phyloP scores from a whole-genome alignment of 805 yeast genomes.

The Sugiyamaella lignohabitans region DNA sequence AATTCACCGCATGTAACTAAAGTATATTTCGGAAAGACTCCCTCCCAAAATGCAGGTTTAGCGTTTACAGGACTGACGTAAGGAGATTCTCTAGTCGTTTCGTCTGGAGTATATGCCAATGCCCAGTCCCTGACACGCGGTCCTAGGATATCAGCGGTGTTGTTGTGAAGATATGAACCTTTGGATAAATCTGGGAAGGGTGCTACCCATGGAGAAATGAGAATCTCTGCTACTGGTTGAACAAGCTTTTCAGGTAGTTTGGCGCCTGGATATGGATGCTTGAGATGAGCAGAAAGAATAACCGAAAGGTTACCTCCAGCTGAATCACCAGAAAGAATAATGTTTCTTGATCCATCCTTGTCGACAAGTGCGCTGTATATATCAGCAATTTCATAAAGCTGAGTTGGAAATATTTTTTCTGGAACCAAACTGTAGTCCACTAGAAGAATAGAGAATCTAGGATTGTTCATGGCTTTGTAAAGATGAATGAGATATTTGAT shows the following conservation, averaged over 20 bases:
- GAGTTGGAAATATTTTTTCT: slow-evolving; percentile 11
- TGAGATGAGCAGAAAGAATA: slow-evolving; percentile 8
- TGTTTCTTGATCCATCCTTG: slow-evolving; percentile 10
- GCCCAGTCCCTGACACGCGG: slow-evolving; percentile 10
- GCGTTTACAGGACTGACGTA: slow-evolving; percentile 13
- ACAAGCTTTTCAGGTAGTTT: slow-evolving; percentile 1
- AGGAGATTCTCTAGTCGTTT: not conserved
- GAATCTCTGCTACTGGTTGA: slow-evolving; percentile 8
- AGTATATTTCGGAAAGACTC: slow-evolving; percentile 10
- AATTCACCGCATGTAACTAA: slow-evolving; percentile 10
- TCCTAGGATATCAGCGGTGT: slow-evolving; percentile 4
- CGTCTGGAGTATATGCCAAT: slow-evolving; percentile 1
- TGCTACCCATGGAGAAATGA: slow-evolving; percentile 16
- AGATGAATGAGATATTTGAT: slow-evolving; percentile 5
- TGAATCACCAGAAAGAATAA: slow-evolving; percentile 15
- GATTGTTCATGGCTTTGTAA: slow-evolving; percentile 4
- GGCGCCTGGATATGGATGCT: not conserved
- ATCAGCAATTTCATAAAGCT: slow-evolving; percentile 8
- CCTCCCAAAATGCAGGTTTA: slow-evolving; percentile 10
- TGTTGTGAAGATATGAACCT: slow-evolving; percentile 11
- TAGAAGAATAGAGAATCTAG: slow-evolving; percentile 12
- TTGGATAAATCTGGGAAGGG: slow-evolving; percentile 4
- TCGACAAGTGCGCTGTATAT: slow-evolving; percentile 11
- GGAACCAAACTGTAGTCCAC: slow-evolving; percentile 13
- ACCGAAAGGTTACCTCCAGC: slow-evolving; percentile 17